Conservation (phyloP, 805 yeast species). For the Ogataea minuta region DNA sequence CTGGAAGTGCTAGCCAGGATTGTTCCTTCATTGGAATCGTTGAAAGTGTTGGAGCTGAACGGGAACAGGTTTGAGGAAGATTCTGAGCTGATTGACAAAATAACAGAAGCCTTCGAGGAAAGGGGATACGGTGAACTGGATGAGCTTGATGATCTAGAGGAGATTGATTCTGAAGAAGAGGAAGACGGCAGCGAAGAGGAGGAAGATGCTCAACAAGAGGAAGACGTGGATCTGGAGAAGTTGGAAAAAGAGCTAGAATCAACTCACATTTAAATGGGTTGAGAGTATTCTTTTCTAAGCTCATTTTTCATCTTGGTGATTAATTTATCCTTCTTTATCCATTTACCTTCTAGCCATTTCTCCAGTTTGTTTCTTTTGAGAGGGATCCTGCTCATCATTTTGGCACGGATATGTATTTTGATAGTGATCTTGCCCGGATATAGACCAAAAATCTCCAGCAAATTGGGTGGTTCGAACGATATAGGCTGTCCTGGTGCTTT, state of each 20-base stretch:
- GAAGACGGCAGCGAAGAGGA: conserved; percentile 61
- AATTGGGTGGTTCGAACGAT: conserved; percentile 36
- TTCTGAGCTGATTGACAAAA: conserved; percentile 59
- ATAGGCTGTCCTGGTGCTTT: conserved; percentile 11
- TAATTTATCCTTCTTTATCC: conserved; percentile 67
- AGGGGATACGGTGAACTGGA: conserved; percentile 83
- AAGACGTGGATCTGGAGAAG: conserved; percentile 39
- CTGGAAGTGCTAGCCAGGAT: conserved; percentile 58
- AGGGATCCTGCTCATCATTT: conserved; percentile 48
- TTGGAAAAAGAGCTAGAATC: conserved; percentile 55
- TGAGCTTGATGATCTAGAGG: conserved; percentile 94
- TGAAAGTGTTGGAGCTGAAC: conserved; percentile 75
- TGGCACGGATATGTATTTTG: conserved; percentile 47
- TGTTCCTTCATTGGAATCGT: conserved; percentile 52
- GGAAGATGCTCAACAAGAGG: conserved; percentile 47
- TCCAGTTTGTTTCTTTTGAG: conserved; percentile 55
- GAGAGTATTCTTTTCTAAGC: conserved; percentile 11
- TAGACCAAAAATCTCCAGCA: conserved; percentile 38
- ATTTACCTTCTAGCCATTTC: conserved; percentile 70
- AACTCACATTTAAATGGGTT: conserved; percentile 22
- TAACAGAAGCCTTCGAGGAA: conserved; percentile 61
- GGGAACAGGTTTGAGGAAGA: conserved; percentile 95
- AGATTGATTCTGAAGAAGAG: conserved; percentile 66
- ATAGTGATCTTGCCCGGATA: conserved; percentile 34
- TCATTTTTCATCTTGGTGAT: conserved; percentile 39